These are phyloP conservation scores for Roridomyces roridus DNA, from an alignment of 768 basidiomycete species.

Conservation along the genomic window DNA sequence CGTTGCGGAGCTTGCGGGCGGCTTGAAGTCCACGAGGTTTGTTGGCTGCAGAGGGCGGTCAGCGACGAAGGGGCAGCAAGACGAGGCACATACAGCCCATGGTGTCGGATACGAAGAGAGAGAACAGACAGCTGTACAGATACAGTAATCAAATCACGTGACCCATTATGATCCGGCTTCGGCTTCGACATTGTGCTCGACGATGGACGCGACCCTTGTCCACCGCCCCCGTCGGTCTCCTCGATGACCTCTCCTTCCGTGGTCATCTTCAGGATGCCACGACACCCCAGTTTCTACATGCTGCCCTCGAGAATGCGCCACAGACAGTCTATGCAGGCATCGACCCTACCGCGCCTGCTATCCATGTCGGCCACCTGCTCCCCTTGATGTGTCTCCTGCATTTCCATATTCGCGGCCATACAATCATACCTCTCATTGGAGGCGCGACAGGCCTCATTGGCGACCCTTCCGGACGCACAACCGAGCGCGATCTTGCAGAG, in stretches of 20 bases:
- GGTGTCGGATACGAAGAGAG: constrained; percentile 39
- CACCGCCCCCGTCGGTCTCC: constrained; percentile 27
- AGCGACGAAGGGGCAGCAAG: constrained; percentile 18
- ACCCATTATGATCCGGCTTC: too few relatives aligned
- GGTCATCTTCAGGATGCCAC: constrained; percentile 58
- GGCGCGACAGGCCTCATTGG: constrained; percentile 97
- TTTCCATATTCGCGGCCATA: constrained; percentile 87
- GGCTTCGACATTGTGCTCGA: neutral
- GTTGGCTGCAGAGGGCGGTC: constrained; percentile 65
- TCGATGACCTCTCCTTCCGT: constrained; percentile 50
- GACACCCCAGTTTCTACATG: constrained; percentile 47
- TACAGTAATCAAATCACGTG: too few relatives aligned
- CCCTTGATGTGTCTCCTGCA: constrained; percentile 89
- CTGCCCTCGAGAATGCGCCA: constrained; percentile 41
- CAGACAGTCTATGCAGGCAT: constrained; percentile 85
- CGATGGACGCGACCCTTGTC: neutral
- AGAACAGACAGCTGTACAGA: neutral
- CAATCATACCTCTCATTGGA: constrained; percentile 85
- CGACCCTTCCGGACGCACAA: constrained; percentile 90
- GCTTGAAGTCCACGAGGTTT: constrained; percentile 99
- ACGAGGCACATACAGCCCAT: constrained; percentile 80
- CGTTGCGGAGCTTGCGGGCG: constrained; percentile 95
- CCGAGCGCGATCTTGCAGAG: constrained; percentile 78
- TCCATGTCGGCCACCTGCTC: constrained; percentile 94
- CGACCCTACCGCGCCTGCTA: constrained; percentile 88